A percentile compares a stretch with the other conserved stretches of the same genome.
Evolutionary conservation across 1,284 basidiomycete genomes (phyloP).

Genomic region (Pascua sp.): DNA sequence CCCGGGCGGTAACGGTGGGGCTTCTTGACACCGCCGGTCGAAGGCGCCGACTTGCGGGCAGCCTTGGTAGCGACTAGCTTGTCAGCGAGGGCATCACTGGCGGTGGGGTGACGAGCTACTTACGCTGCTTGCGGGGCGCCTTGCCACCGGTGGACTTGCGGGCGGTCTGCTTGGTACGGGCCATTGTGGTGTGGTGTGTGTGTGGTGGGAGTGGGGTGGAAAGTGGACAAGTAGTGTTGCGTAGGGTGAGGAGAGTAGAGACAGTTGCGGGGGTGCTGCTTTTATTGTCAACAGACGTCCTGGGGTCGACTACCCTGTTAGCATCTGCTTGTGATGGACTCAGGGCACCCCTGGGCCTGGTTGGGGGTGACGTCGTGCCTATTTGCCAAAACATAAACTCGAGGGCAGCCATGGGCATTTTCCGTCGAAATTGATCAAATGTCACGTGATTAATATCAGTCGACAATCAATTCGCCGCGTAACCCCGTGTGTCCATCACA

Average conservation of each 20-base stretch:
- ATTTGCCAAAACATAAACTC: too few species aligned
- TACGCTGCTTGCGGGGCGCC: constrained; percentile 54
- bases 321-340: too few species aligned
- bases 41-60: constrained; percentile 53
- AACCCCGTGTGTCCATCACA: too few species aligned
- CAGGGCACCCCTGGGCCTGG: too few species aligned
- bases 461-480: too few species aligned
- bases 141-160: constrained; percentile 61
- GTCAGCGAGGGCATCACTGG: too few species aligned
- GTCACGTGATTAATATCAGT: too few species aligned
- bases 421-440: too few species aligned
- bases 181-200: constrained; percentile 26
- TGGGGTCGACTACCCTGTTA: too few species aligned
- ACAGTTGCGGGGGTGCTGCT: background rate
- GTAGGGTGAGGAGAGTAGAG: background rate
- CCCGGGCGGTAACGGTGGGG: constrained; percentile 59
- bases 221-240: constrained; percentile 4
- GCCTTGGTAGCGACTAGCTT: constrained; percentile 52
- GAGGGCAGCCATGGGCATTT: too few species aligned
- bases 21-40: constrained; percentile 61
- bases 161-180: constrained; percentile 58
- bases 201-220: background rate
- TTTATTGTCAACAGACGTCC: too few species aligned
- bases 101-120: constrained; percentile 2
- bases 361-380: too few species aligned